Base-by-base conservation (phyloP, 148 eudicot species). In the Pouteria glomerata region DNA sequence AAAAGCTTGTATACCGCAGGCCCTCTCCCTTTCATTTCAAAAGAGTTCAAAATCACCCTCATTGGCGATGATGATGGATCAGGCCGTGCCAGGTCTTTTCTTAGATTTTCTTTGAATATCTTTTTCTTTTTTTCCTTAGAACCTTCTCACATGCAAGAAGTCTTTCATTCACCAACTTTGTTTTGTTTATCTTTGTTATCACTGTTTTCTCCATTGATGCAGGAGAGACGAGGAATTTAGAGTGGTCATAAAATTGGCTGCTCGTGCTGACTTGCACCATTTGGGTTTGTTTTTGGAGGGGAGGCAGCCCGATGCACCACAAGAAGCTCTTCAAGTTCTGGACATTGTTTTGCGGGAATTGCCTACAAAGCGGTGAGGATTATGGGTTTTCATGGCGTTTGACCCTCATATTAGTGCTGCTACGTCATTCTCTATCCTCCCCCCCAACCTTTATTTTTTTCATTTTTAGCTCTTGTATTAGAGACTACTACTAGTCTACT, bases 1-100 rank as follows among this genome's bases (percentile, higher is more conserved):
- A 91, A 87, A 78, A 84, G 96, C 70, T 83, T 91, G 19, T 94
- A 91, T 63, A 89, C 96, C 6, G 98, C 98, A 14, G 98, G 97
- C 10, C 84, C 90, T 23, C 85, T 94, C 15, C 98, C 98, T 39
- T 94, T 94, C 56, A 59, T 72, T 10, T 62, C 83, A 0, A 87
- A 82, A 75, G 96, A 91, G 62, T 94, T 94, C 71, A 85, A 42
- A 45, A 86, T 93, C n/a, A 75, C 76, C 10, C 87, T 89, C 19
- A 59, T 47, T 37, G 97, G 91, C 44, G 93, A 87, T 57, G 96
- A 88, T 41, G 97, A 87, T 80, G 86, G 89, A 31, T 44, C 87
- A n/a, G 89, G 89, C 37, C 69, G 79, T 23, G 74, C 81, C 52
- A 85, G 92, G 92, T 88, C 51, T 21, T 27, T 23, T 2, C 29